Conservation (phyloP, 2,329 filamentous ascomycete species). For the Berkeleyomyces rouxiae region DNA sequence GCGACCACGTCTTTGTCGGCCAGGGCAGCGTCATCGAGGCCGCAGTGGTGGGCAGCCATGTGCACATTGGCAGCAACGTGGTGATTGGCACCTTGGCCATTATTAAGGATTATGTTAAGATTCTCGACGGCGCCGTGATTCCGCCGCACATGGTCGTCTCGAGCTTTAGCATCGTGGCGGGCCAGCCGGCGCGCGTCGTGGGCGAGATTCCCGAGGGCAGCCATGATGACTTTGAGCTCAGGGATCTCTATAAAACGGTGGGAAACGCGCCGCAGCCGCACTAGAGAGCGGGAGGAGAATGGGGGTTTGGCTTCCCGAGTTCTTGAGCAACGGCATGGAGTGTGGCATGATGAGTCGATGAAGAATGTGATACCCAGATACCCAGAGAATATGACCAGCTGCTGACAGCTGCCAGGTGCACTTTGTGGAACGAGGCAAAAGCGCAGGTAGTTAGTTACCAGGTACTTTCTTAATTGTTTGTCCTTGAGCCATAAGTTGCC, state of each 20-base stretch:
- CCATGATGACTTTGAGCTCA: conserved; percentile 45
- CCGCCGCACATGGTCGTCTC: conserved; percentile 83
- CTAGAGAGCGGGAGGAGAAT: neutral
- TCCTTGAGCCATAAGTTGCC: neutral
- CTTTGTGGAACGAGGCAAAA: neutral
- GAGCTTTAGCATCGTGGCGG: conserved; percentile 81
- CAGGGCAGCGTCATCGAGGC: conserved; percentile 62
- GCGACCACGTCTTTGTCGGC: conserved; percentile 87
- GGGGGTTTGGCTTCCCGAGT: neutral
- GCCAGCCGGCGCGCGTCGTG: conserved; percentile 60
- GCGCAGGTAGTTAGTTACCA: neutral
- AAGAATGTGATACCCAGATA: neutral
- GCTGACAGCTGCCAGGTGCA: neutral
- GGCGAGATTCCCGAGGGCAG: conserved; percentile 65
- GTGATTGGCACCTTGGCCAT: conserved; percentile 76
- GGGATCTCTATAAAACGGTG: conserved; percentile 47
- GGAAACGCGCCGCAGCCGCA: conserved; percentile 34
- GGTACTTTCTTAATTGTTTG: neutral
- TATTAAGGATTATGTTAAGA: conserved; percentile 81
- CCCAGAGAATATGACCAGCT: neutral
- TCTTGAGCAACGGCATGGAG: neutral
- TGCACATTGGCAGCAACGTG: conserved; percentile 64
- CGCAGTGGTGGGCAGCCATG: conserved; percentile 67
- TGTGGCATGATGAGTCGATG: neutral
- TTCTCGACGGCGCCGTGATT: conserved; percentile 71